These are phyloP conservation scores for Pleurozium schreberi DNA, from an alignment of 225 moss, liverwort and hornwort genomes.

Conservation along the genomic window DNA sequence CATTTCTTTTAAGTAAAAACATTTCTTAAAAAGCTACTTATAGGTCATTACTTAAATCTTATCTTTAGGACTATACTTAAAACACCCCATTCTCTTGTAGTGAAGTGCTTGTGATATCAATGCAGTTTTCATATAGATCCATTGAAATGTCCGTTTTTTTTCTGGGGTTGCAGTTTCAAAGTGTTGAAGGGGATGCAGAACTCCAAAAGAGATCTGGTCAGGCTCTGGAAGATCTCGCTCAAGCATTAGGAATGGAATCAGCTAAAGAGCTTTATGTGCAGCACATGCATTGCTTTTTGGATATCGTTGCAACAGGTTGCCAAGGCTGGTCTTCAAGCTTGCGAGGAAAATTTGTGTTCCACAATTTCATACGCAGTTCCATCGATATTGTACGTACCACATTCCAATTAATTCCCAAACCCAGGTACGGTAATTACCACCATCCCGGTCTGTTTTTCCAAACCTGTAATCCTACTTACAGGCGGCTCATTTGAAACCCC, in stretches of 20 bases:
- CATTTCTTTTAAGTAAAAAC: too few species aligned
- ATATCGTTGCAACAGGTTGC: slow-evolving; percentile 27
- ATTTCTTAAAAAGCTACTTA: too few species aligned
- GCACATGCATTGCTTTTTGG: slow-evolving; percentile 36
- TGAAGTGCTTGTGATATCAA: background rate
- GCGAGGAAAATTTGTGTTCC: slow-evolving; percentile 49
- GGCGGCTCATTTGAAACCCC: background rate
- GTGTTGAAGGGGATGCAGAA: slow-evolving; percentile 41
- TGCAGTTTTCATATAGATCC: background rate
- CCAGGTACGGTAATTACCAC: background rate
- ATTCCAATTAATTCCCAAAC: background rate
- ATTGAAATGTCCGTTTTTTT: background rate
- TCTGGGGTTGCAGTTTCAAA: slow-evolving; percentile 56
- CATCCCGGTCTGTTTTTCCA: background rate
- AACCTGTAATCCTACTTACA: too few species aligned
- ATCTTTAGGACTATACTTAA: too few species aligned
- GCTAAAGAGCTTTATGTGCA: slow-evolving; percentile 33
- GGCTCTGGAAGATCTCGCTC: slow-evolving; percentile 27
- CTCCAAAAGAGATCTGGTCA: slow-evolving; percentile 32
- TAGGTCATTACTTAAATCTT: too few species aligned
- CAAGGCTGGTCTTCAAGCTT: slow-evolving; percentile 49
- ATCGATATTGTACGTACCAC: slow-evolving; percentile 28
- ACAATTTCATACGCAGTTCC: slow-evolving; percentile 53
- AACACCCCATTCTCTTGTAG: too few species aligned
- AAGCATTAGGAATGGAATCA: slow-evolving; percentile 32